These are phyloP conservation scores for Apiospora malaysiana DNA, from an alignment of 2,329 filamentous ascomycete genomes.

Conservation along the genomic window DNA sequence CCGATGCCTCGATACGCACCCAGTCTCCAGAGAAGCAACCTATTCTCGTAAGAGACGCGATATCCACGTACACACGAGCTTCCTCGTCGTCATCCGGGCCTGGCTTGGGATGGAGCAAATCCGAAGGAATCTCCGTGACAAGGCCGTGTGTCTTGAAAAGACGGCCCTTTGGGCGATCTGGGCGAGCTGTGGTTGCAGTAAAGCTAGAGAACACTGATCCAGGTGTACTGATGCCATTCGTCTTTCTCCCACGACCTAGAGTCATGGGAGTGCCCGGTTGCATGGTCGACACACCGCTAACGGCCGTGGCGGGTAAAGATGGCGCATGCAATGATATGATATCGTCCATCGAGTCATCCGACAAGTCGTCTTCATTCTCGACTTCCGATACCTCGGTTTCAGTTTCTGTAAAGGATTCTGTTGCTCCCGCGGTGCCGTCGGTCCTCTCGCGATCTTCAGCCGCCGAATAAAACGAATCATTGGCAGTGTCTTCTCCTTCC, in stretches of 20 bases:
- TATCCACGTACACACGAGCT: constrained; percentile 88
- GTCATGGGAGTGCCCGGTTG: constrained; percentile 83
- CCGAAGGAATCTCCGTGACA: constrained; percentile 72
- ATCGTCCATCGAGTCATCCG: constrained; percentile 90
- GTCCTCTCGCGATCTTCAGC: constrained; percentile 77
- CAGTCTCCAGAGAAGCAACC: constrained; percentile 98
- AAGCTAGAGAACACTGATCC: constrained; percentile 90
- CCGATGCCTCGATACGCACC: constrained; percentile 81
- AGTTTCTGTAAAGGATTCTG: constrained; percentile 65
- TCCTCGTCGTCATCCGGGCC: constrained; percentile 81
- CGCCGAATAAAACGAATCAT: constrained; percentile 91
- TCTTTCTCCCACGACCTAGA: constrained; percentile 65
- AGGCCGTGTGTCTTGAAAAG: constrained; percentile 86
- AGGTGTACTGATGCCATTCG: constrained; percentile 79
- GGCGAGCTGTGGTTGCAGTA: constrained; percentile 81
- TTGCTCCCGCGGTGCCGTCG: constrained; percentile 63
- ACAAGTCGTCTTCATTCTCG: constrained; percentile 76
- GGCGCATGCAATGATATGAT: constrained; percentile 90
- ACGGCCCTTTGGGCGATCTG: constrained; percentile 73
- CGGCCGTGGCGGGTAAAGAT: constrained; percentile 75
- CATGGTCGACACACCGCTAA: constrained; percentile 80
- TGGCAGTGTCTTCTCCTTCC: constrained; percentile 82
- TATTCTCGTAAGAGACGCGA: constrained; percentile 82
- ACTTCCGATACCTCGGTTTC: constrained; percentile 66
- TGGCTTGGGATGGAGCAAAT: constrained; percentile 85